phyloP scores from a whole-genome alignment of 164 flowering plant genomes.

The Akebia trifoliata region DNA sequence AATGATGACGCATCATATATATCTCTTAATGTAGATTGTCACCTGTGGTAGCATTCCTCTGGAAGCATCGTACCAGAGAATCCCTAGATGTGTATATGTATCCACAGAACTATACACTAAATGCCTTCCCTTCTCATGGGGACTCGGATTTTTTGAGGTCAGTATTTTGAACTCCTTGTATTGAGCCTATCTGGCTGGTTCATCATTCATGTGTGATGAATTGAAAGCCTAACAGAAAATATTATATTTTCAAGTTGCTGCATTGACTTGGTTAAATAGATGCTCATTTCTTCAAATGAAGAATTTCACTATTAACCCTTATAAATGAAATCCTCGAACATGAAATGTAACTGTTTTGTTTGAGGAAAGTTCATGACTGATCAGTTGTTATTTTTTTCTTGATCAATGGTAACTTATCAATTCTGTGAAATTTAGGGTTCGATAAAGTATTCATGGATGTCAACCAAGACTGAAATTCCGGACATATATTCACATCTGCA shows the following conservation, averaged over 20 bases:
- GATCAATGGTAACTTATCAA: neutral
- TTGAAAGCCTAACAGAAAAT: neutral
- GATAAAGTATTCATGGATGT: too few relatives aligned
- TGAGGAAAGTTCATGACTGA: neutral
- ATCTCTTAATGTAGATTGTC: conserved; percentile 60
- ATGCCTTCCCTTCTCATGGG: conserved; percentile 86
- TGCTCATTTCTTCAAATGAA: too few relatives aligned
- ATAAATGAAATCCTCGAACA: neutral
- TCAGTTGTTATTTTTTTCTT: neutral
- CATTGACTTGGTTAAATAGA: neutral
- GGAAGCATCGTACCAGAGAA: conserved; percentile 82
- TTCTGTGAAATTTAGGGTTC: neutral
- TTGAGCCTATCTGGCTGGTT: too few relatives aligned
- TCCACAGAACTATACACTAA: conserved; percentile 79
- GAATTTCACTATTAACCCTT: too few relatives aligned
- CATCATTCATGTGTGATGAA: neutral
- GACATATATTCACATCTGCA: too few relatives aligned
- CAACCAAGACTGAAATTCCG: too few relatives aligned
- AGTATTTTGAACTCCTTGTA: conserved; percentile 17
- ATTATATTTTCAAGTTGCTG: neutral
- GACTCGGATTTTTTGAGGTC: conserved; percentile 82
- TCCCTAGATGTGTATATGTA: conserved; percentile 81
- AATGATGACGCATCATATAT: conserved; percentile 1
- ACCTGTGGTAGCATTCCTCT: conserved; percentile 94
- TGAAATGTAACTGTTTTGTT: neutral